Conservation (phyloP, 225 moss, liverwort and hornwort genomes). For the Straminergon stramineum region DNA sequence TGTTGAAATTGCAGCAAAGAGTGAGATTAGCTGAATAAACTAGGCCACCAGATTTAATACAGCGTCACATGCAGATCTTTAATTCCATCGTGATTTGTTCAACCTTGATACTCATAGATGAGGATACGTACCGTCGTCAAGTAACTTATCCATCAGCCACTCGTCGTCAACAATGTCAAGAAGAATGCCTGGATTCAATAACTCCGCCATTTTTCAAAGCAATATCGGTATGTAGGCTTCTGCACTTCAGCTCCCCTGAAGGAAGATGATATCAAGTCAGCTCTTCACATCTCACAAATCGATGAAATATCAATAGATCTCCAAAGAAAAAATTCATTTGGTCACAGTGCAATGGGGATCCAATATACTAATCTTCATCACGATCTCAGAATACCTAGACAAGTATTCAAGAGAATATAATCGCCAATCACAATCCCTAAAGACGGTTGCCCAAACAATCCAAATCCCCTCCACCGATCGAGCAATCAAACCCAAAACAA, state of each 20-base stretch:
- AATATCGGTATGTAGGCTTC: background rate
- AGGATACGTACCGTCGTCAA: conserved; percentile 54
- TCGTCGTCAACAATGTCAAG: conserved; percentile 88
- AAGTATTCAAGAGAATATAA: background rate
- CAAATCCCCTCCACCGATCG: background rate
- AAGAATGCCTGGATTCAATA: conserved; percentile 58
- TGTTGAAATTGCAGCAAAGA: conserved; percentile 5
- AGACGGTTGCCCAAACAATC: background rate
- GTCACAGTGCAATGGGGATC: background rate
- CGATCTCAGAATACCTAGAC: background rate
- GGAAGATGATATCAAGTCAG: background rate
- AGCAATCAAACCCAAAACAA: background rate
- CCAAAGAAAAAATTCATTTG: background rate
- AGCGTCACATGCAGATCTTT: background rate
- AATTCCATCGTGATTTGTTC: background rate
- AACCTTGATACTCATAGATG: background rate
- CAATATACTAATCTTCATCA: background rate
- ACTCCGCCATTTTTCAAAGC: conserved; percentile 40
- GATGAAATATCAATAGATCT: background rate
- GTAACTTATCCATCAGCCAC: conserved; percentile 80
- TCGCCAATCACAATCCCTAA: background rate
- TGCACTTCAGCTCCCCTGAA: background rate
- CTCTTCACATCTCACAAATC: background rate
- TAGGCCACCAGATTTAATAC: background rate
- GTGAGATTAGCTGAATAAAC: background rate